Conservation (phyloP, 768 basidiomycete species). For the Asterophora parasitica region DNA sequence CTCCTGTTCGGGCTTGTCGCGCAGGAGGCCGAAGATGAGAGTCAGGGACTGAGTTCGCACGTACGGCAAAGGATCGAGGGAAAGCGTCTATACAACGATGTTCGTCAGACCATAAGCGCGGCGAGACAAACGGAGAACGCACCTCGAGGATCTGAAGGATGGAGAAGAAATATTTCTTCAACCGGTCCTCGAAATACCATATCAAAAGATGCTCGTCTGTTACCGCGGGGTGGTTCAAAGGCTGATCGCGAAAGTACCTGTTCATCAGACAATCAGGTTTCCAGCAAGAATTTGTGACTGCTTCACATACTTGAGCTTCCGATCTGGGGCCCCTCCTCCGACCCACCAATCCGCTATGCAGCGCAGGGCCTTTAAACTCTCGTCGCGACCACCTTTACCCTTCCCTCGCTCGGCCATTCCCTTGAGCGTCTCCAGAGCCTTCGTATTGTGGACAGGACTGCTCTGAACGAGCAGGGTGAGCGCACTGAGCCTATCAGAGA, state of each 20-base stretch:
- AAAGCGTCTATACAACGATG: constrained; percentile 49
- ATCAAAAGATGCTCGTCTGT: constrained; percentile 71
- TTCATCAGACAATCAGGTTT: constrained; percentile 1
- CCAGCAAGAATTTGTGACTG: not conserved
- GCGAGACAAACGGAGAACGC: constrained; percentile 11
- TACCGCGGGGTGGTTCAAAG: constrained; percentile 54
- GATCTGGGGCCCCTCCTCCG: constrained; percentile 82
- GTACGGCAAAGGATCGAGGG: constrained; percentile 82
- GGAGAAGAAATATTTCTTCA: constrained; percentile 95
- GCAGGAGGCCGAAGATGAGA: constrained; percentile 74
- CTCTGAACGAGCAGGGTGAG: constrained; percentile 85
- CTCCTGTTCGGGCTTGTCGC: constrained; percentile 93
- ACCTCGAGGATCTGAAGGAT: constrained; percentile 90
- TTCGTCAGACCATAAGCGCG: not conserved
- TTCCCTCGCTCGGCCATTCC: constrained; percentile 73
- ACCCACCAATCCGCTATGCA: constrained; percentile 98
- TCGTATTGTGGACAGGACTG: constrained; percentile 80
- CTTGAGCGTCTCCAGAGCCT: constrained; percentile 72
- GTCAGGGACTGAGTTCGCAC: constrained; percentile 81
- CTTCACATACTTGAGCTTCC: constrained; percentile 74
- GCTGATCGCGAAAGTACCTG: constrained; percentile 94
- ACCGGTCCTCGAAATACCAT: constrained; percentile 96
- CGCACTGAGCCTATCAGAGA: constrained; percentile 88
- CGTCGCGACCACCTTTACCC: constrained; percentile 87
- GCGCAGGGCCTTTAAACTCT: constrained; percentile 83